A percentile compares a stretch with the other conserved stretches of the same genome.
Conservation (phyloP, 352 stramenopile genomes). For the Pythium phragmitis region DNA sequence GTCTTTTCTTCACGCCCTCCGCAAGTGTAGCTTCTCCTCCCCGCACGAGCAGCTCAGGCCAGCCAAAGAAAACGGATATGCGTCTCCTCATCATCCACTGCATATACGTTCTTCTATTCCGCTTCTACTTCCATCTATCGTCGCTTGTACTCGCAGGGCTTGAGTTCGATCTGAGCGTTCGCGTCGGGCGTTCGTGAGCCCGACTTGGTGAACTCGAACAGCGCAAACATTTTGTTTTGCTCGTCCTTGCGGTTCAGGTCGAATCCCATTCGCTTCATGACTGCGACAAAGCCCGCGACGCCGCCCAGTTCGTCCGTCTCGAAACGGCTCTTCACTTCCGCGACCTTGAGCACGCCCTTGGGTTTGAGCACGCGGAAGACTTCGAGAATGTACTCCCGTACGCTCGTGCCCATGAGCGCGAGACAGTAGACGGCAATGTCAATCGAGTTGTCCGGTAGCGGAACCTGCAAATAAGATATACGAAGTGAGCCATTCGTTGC, state of each 20-base stretch:
- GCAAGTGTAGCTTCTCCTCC: background rate
- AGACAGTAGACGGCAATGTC: conserved; percentile 98
- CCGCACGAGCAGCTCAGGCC: background rate
- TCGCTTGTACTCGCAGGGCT: conserved; percentile 85
- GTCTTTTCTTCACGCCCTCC: background rate
- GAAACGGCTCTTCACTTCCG: conserved; percentile 84
- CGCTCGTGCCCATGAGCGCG: conserved; percentile 97
- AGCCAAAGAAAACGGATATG: conserved; percentile 1
- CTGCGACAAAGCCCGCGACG: conserved; percentile 60
- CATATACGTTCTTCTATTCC: conserved; percentile 3
- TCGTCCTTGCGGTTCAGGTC: conserved; percentile 73
- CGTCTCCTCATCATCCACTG: background rate
- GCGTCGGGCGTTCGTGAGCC: conserved; percentile 41
- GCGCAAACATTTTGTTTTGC: conserved; percentile 86
- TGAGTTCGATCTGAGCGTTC: conserved; percentile 62
- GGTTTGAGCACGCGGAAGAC: conserved; percentile 93
- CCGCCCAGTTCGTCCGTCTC: conserved; percentile 68
- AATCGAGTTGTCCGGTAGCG: conserved; percentile 84
- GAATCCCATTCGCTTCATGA: conserved; percentile 64
- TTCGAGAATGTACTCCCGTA: conserved; percentile 97
- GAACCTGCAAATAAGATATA: conserved; percentile 65
- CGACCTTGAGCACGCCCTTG: conserved; percentile 89
- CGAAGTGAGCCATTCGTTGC: background rate
- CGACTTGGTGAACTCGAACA: conserved; percentile 81
- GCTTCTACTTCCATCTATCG: conserved; percentile 36